Evolutionary conservation across 1,284 basidiomycete genomes (phyloP).

Genomic region (Ceratobasidium sp.): DNA sequence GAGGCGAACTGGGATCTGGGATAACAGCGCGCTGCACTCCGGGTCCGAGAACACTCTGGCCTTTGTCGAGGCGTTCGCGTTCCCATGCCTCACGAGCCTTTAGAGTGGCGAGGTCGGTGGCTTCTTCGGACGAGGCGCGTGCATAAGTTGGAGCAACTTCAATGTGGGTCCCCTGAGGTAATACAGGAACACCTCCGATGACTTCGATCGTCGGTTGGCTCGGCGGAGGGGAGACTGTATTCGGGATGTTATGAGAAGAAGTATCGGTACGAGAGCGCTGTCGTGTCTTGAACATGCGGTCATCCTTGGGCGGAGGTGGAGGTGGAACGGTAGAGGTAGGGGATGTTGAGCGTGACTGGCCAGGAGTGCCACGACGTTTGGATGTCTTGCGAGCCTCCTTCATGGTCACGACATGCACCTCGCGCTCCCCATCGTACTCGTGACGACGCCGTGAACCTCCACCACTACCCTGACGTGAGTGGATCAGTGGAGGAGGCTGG

Average conservation of each 20-base stretch:
- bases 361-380: slow-evolving; percentile 20
- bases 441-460: slow-evolving; percentile 13
- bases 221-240: slow-evolving; percentile 4
- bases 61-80: slow-evolving; percentile 43
- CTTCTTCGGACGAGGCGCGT: slow-evolving; percentile 39
- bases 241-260: neutral
- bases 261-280: slow-evolving; percentile 35
- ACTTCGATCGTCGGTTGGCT: slow-evolving; percentile 32
- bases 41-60: slow-evolving; percentile 42
- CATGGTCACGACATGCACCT: slow-evolving; percentile 21
- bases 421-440: slow-evolving; percentile 33
- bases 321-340: slow-evolving; percentile 35
- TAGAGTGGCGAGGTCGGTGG: slow-evolving; percentile 47
- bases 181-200: slow-evolving; percentile 26
- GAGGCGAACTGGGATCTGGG: slow-evolving; percentile 21
- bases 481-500: slow-evolving; percentile 17
- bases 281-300: slow-evolving; percentile 7
- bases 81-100: slow-evolving; percentile 46
- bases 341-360: slow-evolving; percentile 22
- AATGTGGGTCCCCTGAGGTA: slow-evolving; percentile 38
- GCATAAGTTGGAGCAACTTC: slow-evolving; percentile 18
- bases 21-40: slow-evolving; percentile 36
- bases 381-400: slow-evolving; percentile 32
- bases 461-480: slow-evolving; percentile 1
- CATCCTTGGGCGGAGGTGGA: slow-evolving; percentile 25